These are phyloP conservation scores for Colletotrichum acutatum DNA, from an alignment of 2,329 filamentous ascomycete species.

Conservation along the genomic window DNA sequence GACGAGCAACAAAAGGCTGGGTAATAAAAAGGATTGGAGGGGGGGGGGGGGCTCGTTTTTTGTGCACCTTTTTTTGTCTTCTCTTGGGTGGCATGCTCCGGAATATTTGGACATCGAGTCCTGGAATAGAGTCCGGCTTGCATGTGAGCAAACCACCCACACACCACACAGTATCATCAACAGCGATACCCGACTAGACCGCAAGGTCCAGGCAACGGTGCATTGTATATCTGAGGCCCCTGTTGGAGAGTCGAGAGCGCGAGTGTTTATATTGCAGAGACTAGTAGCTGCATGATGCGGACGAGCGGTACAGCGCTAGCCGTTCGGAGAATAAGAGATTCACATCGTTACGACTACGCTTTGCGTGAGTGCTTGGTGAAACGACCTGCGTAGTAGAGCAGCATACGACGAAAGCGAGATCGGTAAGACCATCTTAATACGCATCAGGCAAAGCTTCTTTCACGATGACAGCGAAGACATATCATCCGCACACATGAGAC, in stretches of 20 bases:
- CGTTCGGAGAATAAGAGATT: not conserved
- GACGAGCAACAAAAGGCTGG: constrained; percentile 21
- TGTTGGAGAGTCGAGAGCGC: not conserved
- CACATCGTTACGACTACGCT: not conserved
- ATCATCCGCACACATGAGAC: too few species aligned
- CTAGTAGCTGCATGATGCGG: not conserved
- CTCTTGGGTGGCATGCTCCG: not conserved
- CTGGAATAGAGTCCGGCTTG: constrained; percentile 32
- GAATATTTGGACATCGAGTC: constrained; percentile 19
- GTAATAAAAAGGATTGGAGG: constrained; percentile 24
- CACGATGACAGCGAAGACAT: not conserved
- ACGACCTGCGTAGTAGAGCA: not conserved
- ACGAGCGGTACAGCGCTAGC: not conserved
- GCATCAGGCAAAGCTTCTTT: not conserved
- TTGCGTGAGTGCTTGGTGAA: not conserved
- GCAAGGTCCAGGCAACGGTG: constrained; percentile 19
- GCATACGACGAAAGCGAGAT: not conserved
- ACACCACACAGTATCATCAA: constrained; percentile 30
- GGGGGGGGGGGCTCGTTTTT: not conserved
- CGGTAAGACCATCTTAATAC: too few species aligned
- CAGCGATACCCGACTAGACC: constrained; percentile 32
- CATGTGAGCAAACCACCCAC: constrained; percentile 1
- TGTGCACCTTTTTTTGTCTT: constrained; percentile 2
- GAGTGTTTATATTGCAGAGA: constrained; percentile 13
- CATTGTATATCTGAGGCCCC: constrained; percentile 22